Base-by-base conservation (phyloP, 768 basidiomycete genomes). In the Antrodiella citrinella region DNA sequence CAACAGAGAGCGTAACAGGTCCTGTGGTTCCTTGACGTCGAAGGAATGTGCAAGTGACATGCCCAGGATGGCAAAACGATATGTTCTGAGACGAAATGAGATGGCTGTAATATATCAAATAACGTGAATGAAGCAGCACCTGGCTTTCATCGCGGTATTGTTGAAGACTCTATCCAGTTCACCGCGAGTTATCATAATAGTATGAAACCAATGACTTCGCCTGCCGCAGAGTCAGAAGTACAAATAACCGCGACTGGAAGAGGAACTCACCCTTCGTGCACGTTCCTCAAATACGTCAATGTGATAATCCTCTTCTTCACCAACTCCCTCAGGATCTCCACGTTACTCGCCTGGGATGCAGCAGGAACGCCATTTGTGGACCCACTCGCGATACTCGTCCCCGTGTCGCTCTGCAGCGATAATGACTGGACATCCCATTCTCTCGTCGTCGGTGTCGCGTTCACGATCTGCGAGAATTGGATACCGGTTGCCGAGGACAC, bases 161-260 rank as follows among this genome's bases (percentile, higher is more conserved):
- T 72, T 81, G 64, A 92, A 93, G 49, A 78, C 78, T 45, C 73
- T 78, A 51, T 88, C 84, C 3, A 93, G 77, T 48, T 91, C 91
- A 15, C 70, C 59, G 44, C 78, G 78, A 49, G 84, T 81, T 59
- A 93, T 78, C 60, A 87, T 75, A 57, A 93, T 82, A 11, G 91
- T 93, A 63, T 91, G 86, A 60, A 89, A 89, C 90, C 90, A 91
- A 62, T 90, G 84, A 54, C 81, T 82, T 49, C 81, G 82, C 48
- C 90, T 91, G 61, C 22, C 23, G 25, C 7, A 51, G 41, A 2
- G 48, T 43, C 5, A 4, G n/a, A 35, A 10, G 26, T 50, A 18
- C 26, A 26, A 20, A 5, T 40, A 38, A 23, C 10, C 39, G 54
- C 46, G 11, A 44, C 45, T 43, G 47, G 48, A 49, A 23, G 43